Percentiles rank a stretch among this genome's conserved stretches.
Conservation (phyloP, 2,329 filamentous ascomycete genomes). For the Botryotinia calthae region DNA sequence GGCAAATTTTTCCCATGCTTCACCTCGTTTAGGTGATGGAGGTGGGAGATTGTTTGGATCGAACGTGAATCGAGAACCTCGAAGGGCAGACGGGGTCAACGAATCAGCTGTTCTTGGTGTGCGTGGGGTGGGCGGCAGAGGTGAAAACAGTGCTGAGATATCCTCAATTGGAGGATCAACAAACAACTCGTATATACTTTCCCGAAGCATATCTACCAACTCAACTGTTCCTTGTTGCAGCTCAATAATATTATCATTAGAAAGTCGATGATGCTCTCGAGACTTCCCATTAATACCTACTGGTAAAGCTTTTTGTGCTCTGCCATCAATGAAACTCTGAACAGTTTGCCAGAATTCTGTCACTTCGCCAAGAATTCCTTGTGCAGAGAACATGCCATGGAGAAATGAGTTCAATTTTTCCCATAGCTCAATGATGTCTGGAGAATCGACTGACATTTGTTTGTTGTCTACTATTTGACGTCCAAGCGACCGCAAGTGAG, state of each 20-base stretch:
- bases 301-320: conserved; percentile 75
- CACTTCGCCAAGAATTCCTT: conserved; percentile 83
- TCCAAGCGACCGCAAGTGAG: conserved; percentile 71
- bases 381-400: conserved; percentile 68
- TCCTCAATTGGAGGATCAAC: conserved; percentile 86
- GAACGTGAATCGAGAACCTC: conserved; percentile 75
- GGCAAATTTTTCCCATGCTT: conserved; percentile 88
- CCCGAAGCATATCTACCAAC: conserved; percentile 77
- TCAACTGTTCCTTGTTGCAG: conserved; percentile 77
- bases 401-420: conserved; percentile 79
- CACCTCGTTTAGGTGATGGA: conserved; percentile 73
- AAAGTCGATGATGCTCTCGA: conserved; percentile 74
- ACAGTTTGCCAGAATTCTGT: conserved; percentile 93
- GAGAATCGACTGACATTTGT: conserved; percentile 66
- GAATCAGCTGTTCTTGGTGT: conserved; percentile 57
- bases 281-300: conserved; percentile 80
- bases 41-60: conserved; percentile 75
- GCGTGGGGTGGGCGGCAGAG: conserved; percentile 66
- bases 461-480: conserved; percentile 63
- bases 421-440: conserved; percentile 86
- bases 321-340: conserved; percentile 85
- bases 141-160: conserved; percentile 81
- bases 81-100: conserved; percentile 54
- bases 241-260: conserved; percentile 65
- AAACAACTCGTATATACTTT: conserved; percentile 79